phyloP scores from a whole-genome alignment of 306 rosid species.

The Carpinus viminea region DNA sequence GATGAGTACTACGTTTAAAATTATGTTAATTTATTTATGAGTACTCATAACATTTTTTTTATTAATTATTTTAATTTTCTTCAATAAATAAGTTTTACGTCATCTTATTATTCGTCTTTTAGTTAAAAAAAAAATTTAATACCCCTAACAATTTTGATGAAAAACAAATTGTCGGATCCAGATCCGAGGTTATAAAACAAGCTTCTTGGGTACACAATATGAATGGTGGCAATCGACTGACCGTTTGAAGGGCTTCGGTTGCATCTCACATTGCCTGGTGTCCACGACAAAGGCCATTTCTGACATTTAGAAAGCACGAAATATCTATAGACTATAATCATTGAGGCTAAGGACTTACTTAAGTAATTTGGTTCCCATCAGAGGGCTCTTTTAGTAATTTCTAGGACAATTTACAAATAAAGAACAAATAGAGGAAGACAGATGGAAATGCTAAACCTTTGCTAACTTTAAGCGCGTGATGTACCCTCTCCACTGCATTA shows the following conservation, averaged over 20 bases:
- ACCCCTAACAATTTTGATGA: too few species aligned
- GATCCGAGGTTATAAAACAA: not conserved
- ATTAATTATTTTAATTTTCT: too few species aligned
- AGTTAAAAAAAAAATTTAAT: too few species aligned
- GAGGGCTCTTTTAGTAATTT: slow-evolving; percentile 29
- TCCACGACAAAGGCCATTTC: slow-evolving; percentile 1
- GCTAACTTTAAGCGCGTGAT: slow-evolving; percentile 9
- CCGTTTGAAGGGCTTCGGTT: not conserved
- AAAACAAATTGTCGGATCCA: too few species aligned
- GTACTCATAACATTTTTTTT: too few species aligned
- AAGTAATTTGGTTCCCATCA: slow-evolving; percentile 24
- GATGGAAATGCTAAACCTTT: not conserved
- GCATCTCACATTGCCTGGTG: not conserved
- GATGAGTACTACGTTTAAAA: too few species aligned
- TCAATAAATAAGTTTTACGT: too few species aligned
- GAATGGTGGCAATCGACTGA: not conserved
- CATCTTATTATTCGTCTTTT: too few species aligned
- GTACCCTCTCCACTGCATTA: not conserved
- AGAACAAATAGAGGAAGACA: not conserved
- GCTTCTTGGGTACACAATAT: not conserved
- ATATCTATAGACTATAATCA: slow-evolving; percentile 27
- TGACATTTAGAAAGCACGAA: slow-evolving; percentile 14
- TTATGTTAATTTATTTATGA: too few species aligned
- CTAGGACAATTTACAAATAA: not conserved
- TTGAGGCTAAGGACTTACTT: slow-evolving; percentile 25